Base-by-base conservation (phyloP, 805 yeast genomes). In the Saccharomycopsis amapae region DNA sequence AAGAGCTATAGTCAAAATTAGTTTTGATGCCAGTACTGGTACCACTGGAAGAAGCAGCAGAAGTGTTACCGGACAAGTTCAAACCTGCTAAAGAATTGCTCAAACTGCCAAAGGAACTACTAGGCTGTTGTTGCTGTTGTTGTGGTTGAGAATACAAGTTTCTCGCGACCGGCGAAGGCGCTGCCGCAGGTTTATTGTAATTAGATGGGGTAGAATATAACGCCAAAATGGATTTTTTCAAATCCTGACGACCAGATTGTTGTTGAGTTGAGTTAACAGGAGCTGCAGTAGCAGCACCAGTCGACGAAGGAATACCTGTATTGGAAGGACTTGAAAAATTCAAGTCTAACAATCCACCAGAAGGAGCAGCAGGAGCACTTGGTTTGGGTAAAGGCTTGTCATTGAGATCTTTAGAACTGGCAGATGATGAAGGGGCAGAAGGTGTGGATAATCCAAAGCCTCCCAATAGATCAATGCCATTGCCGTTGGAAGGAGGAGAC, bases 171-270 rank as follows among this genome's bases (percentile, higher is more conserved):
- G 50, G 49, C 13, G 59, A 39, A 6, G 53, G 55, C 38, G 52
- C 26, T 13, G 26, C 42, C 24, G 44, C 20, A 32, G 45, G 38
- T 40, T 48, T 45, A 24, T 42, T 43, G 37, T 18, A 36, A 26
- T 72, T 23, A 10, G 46, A 63, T 18, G 81, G 84, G 2, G 85
- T 75, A 1, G 94, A 77, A 62, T 93, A 93, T 44, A 93, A 71
- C 20, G 97, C 87, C 49, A 93, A 66, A 49, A 93, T 93, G 1
- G 96, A 86, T 65, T 86, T 86, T 60, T 93, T 93, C 62, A 93
- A 72, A 58, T 90, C 97, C 2, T 93, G 90, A 58, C 96, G 73
- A 28, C 38, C 49, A 20, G 46, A 24, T 2, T 19, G 20, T 9
- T 44, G 47, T 2, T 50, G 48, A 18, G 52, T 31, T 31, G 40